Evolutionary conservation across 768 basidiomycete species (phyloP), one percentile per base, ranked within the genome.

Genomic region (Boletus subparvulus): DNA sequence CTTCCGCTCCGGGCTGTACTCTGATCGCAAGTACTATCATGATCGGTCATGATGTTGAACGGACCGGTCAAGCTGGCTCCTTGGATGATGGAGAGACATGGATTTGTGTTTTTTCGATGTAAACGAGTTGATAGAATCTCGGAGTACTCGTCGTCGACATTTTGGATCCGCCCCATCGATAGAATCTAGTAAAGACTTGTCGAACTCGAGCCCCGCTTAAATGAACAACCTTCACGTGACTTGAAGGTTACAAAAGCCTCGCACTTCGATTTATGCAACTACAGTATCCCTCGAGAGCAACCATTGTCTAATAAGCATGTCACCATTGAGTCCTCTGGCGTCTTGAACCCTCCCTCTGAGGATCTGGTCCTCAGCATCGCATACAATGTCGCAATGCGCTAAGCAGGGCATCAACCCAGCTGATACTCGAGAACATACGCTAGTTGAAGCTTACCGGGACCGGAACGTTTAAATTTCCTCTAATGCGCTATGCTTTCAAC

Each of bases 301-400:
- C n/a, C 24, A 21, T 32, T 9, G 3, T 45, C 36, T 16, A 35
- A 35, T 26, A 21, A 24, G 11, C 24, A 24, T 7, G 11, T 13
- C 30, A 47, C 26, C 6, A 14, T 36, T n/a, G 35, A 21, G 8
- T 16, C 44, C 14, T 42, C 44, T 13, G 59, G 50, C 17, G n/a
- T 49, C 52, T 52, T 68, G 21, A 66, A 48, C 24, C 63, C 65
- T n/a, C 78, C 74, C 52, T 6, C 26, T 4, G 26, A 85, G 63
- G 40, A 82, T 77, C 67, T 87, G 84, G 54, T 85, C 83, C 26
- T 28, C 26, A 28, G 26, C 26, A 28, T 3, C 26, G 26, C 26
- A 28, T 28, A 28, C 26, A 4, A 28, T 28, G 78, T 81, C 66
- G 86, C 83, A 30, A 86, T 76, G n/a, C 83, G 78, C 86, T 86